Percentiles rank a stretch among this genome's conserved stretches.
Conservation (phyloP, 2,329 filamentous ascomycete species). For the Alternaria triticina region DNA sequence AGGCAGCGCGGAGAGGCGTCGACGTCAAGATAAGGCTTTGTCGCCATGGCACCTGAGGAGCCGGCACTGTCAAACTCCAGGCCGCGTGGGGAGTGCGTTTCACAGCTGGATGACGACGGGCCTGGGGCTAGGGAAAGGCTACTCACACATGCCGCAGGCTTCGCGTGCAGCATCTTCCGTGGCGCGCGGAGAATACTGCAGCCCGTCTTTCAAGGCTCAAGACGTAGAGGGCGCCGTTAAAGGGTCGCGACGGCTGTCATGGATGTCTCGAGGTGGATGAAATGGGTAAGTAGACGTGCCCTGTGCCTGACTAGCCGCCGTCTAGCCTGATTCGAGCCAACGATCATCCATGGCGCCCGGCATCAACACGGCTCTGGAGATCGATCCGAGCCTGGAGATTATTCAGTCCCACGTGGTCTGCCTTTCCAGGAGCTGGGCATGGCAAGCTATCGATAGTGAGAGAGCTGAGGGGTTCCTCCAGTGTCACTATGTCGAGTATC, state of each 20-base stretch:
- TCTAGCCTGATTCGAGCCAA: conserved; percentile 32
- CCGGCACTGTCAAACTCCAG: conserved; percentile 20
- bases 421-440: not conserved
- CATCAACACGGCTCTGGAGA: conserved; percentile 29
- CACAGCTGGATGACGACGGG: conserved; percentile 19
- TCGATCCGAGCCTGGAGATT: conserved; percentile 22
- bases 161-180: conserved; percentile 44
- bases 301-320: conserved; percentile 22
- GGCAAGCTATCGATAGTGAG: not conserved
- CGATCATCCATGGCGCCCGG: conserved; percentile 28
- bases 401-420: conserved; percentile 20
- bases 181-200: conserved; percentile 23
- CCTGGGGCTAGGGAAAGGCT: conserved; percentile 4
- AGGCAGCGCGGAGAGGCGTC: conserved; percentile 17
- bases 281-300: conserved; percentile 19
- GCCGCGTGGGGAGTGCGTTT: conserved; percentile 22
- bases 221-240: conserved; percentile 10
- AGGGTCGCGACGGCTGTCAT: conserved; percentile 11
- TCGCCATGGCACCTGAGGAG: conserved; percentile 21
- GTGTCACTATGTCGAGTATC: not conserved
- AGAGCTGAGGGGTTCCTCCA: not conserved
- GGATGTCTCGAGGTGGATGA: conserved; percentile 17
- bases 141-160: conserved; percentile 49
- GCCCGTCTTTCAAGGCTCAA: conserved; percentile 22
- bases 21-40: conserved; percentile 29